Evolutionary conservation across 306 rosid genomes (phyloP), one percentile per base, ranked within the genome.

Genomic region (Oxytropis ochrocephala): DNA sequence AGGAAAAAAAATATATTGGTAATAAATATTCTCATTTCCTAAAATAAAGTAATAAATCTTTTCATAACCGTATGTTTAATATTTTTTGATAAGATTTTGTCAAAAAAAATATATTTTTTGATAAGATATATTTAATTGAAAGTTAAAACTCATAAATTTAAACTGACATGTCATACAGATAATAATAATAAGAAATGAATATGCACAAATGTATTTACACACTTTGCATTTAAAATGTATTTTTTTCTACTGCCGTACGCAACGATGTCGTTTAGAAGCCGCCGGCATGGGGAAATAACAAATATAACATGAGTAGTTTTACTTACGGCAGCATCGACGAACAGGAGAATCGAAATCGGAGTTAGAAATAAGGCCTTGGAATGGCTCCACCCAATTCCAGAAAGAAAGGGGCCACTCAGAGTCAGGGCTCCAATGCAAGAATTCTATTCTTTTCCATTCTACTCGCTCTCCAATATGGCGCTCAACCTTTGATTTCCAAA

Each of bases 401-500:
- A 76, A 76, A 67, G 27, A 78, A 65, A 78, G 78, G 70, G 27
- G 62, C 84, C 55, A 13, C 70, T 35, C 69, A 64, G 24, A 54
- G 76, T 35, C 68, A 64, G 21, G 54, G 78, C 44, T 70, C 63
- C 73, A 70, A 52, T 64, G 11, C 83, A 0, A 87, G 79, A 80
- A 79, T 91, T 59, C 82, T 75, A 72, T 72, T 89, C 64, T 94
- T 63, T 76, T 91, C 99, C 57, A 16, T 85, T 64, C 84, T 95
- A 17, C 97, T 95, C 73, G 75, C 97, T 74, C 79, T 95, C 41
- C 99, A 95, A 35, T 95, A 95, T 27, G 99, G 99, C 21, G 97
- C 87, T 77, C 99, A 95, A 80, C 97, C 99, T 59, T 82, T 95
- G 78, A 89, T 95, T 81, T 88, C 99, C 69, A 89, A 89, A 83